phyloP scores from a whole-genome alignment of 1,284 basidiomycete species.

The Vanrija sp. region DNA sequence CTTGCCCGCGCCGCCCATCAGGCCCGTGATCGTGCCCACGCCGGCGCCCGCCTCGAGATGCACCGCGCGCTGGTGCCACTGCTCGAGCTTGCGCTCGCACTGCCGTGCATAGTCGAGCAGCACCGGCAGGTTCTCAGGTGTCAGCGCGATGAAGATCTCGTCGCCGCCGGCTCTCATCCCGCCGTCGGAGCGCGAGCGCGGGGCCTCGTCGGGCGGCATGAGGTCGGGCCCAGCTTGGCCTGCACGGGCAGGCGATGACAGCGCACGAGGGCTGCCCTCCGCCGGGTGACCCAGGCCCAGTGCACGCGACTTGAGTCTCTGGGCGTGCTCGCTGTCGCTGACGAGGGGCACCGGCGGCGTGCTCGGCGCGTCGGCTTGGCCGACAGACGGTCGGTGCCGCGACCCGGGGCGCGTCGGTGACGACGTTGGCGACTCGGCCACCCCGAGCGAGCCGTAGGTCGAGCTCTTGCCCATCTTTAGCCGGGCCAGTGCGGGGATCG shows the following conservation, averaged over 20 bases:
- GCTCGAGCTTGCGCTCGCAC: slow-evolving; percentile 37
- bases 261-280: slow-evolving; percentile 10
- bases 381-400: background rate
- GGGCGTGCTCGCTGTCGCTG: slow-evolving; percentile 7
- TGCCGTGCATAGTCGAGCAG: slow-evolving; percentile 39
- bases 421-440: slow-evolving; percentile 2
- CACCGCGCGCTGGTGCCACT: slow-evolving; percentile 31
- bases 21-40: no score
- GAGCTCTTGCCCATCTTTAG: slow-evolving; percentile 4
- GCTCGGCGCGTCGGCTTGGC: background rate
- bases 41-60: background rate
- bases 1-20: no score
- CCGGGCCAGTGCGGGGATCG: slow-evolving; percentile 10
- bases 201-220: slow-evolving; percentile 1
- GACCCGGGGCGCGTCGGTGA: slow-evolving; percentile 1
- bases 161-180: background rate
- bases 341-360: background rate
- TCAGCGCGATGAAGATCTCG: slow-evolving; percentile 31
- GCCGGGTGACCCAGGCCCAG: slow-evolving; percentile 14
- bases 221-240: background rate
- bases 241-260: slow-evolving; percentile 3
- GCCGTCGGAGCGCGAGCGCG: slow-evolving; percentile 11
- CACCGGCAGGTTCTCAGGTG: slow-evolving; percentile 42
- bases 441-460: slow-evolving; percentile 4
- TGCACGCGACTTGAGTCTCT: slow-evolving; percentile 14